These are phyloP conservation scores for Parastagonospora avenae DNA, from an alignment of 2,329 filamentous ascomycete genomes.

Conservation along the genomic window DNA sequence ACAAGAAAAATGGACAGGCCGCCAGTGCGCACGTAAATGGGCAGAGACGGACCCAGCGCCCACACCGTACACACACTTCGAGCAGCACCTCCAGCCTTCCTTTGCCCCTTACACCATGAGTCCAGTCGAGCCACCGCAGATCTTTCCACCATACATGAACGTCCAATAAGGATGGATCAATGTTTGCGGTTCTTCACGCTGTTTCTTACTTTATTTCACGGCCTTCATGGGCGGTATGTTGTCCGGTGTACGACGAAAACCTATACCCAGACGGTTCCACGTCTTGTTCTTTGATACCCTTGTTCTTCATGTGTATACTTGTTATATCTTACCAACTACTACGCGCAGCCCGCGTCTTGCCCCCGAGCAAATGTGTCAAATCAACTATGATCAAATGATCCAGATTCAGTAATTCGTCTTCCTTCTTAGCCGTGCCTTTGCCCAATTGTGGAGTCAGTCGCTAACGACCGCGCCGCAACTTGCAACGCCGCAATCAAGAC, in stretches of 20 bases:
- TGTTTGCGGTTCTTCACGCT: neutral
- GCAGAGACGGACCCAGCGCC: slow-evolving; percentile 50
- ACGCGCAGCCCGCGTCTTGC: neutral
- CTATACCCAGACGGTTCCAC: slow-evolving; percentile 2
- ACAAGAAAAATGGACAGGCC: slow-evolving; percentile 57
- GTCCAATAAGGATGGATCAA: slow-evolving; percentile 20
- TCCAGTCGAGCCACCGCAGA: slow-evolving; percentile 36
- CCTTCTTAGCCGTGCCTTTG: neutral
- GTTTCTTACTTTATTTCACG: neutral
- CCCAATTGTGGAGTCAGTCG: slow-evolving; percentile 4
- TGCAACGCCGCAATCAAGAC: slow-evolving; percentile 18
- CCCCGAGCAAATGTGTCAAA: neutral
- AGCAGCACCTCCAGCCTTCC: slow-evolving; percentile 36
- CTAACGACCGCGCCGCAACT: slow-evolving; percentile 15
- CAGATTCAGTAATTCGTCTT: neutral
- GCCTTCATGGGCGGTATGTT: neutral
- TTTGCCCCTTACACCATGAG: slow-evolving; percentile 45
- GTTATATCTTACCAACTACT: neutral
- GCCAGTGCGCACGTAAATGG: slow-evolving; percentile 59
- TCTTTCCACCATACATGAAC: slow-evolving; percentile 40
- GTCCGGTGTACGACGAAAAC: neutral
- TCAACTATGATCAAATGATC: neutral
- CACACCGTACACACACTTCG: slow-evolving; percentile 41
- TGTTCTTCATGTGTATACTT: neutral
- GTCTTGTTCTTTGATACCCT: slow-evolving; percentile 2